Percentiles rank a stretch among this genome's conserved stretches.
These are phyloP conservation scores for Emmonsiellopsis sp. DNA, from an alignment of 2,329 filamentous ascomycete species.

Conservation along the genomic window DNA sequence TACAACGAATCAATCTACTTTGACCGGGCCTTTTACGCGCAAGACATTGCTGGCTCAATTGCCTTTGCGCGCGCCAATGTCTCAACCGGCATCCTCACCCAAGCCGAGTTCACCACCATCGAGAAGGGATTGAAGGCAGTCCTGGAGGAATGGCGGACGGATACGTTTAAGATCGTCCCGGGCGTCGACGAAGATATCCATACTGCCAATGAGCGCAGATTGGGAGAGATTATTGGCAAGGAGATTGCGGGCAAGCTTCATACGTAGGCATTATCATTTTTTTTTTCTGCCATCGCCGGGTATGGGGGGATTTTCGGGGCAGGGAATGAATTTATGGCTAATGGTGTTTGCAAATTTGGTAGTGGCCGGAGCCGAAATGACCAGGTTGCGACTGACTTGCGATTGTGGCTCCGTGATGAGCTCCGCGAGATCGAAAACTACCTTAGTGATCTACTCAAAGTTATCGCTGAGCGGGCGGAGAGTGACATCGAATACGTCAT, in stretches of 20 bases:
- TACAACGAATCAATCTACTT: constrained; percentile 73
- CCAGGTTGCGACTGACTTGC: constrained; percentile 84
- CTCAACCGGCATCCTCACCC: constrained; percentile 59
- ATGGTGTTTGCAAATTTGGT: neutral
- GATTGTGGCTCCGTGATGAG: constrained; percentile 74
- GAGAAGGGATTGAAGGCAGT: constrained; percentile 56
- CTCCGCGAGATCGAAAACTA: constrained; percentile 59
- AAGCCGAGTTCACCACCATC: constrained; percentile 60
- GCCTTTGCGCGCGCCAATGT: constrained; percentile 68
- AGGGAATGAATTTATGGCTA: neutral
- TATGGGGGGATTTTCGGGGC: too few relatives aligned
- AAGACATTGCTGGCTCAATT: constrained; percentile 67
- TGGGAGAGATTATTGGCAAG: constrained; percentile 79
- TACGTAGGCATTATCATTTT: constrained; percentile 41
- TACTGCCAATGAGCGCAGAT: constrained; percentile 39
- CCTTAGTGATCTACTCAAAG: constrained; percentile 59
- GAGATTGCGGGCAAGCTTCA: constrained; percentile 81
- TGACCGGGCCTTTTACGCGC: constrained; percentile 61
- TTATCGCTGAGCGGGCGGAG: constrained; percentile 61
- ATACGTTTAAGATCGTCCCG: constrained; percentile 17
- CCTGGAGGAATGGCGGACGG: constrained; percentile 22
- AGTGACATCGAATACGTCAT: constrained; percentile 67
- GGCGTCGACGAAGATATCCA: constrained; percentile 19
- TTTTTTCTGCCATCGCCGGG: too few relatives aligned
- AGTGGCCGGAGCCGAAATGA: constrained; percentile 72